Evolutionary conservation across 2,329 filamentous ascomycete genomes (phyloP), one percentile per base, ranked within the genome.

Genomic region (Talaromyces sp.): DNA sequence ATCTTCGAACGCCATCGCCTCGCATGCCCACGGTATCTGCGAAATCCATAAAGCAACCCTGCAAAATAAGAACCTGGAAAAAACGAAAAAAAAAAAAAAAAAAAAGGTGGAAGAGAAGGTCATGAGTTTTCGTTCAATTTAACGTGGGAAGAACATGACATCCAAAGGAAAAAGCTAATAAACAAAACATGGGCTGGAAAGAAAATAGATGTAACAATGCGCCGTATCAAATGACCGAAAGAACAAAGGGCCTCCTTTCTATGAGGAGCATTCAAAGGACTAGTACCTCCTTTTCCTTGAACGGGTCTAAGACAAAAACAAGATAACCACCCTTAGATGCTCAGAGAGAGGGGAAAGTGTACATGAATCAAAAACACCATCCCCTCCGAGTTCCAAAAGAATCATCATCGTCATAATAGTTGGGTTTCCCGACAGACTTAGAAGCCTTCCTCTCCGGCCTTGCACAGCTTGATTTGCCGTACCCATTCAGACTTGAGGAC

Each of bases 401-500:
- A 42, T 20, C n/a, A 20, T 39, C 36, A 39, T 39, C 36, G 17
- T 39, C 35, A 19, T 19, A n/a, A 19, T 39, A 7, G 47, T 27
- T 27, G 24, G 24, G 24, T 27, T 27, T 27, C 49, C 17, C 27
- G 36, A 13, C 49, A 17, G 37, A 20, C 65, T 73, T 63, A 97
- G 66, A 95, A 87, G 52, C 94, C 94, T 81, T 97, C 92, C 76
- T 97, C 90, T 63, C 93, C 94, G 56, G 94, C 93, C 75, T 92
- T 94, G 80, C 94, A 99, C 52, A 97, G 83, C 77, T 92, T 96
- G 75, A 97, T 97, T 75, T 97, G 93, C 64, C 94, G 90, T 63
- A 94, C 91, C 94, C 94, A 99, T 78, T 99, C 94, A 4, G 93
- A 97, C 75, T 96, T 96, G 67, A 99, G 85, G 52, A 97, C 91